Conservation (phyloP, 129 eudicot species). For the Centella asiatica region DNA sequence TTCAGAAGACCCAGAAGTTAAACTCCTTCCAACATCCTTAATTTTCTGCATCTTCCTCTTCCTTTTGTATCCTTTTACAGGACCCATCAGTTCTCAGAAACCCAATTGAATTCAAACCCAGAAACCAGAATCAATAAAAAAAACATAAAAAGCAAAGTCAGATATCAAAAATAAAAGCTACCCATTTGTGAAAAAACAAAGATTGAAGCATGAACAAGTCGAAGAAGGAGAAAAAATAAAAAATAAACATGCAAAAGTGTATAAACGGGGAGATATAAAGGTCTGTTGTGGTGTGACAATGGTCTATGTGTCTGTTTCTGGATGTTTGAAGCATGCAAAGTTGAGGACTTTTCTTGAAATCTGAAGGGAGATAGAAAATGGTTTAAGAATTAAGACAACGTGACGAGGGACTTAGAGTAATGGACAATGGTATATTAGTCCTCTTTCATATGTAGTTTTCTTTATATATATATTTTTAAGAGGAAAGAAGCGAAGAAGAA, state of each 20-base stretch:
- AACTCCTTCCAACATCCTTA: constrained; percentile 14
- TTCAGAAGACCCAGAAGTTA: constrained; percentile 30
- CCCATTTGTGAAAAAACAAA: constrained; percentile 7
- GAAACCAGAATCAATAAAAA: constrained; percentile 11
- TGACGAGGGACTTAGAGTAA: too few species aligned
- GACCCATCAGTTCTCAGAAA: constrained; percentile 28
- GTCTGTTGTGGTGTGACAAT: not conserved
- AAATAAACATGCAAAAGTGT: constrained; percentile 14
- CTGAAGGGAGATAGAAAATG: not conserved
- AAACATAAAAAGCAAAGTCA: not conserved
- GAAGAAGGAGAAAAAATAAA: not conserved
- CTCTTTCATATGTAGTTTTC: too few species aligned
- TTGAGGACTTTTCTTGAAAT: not conserved
- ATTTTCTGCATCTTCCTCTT: constrained; percentile 30
- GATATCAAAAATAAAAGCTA: constrained; percentile 9
- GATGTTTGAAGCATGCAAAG: constrained; percentile 21
- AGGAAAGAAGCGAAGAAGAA: too few species aligned
- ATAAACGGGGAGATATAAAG: not conserved
- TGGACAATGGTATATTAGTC: too few species aligned
- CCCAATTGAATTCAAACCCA: constrained; percentile 28
- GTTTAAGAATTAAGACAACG: too few species aligned
- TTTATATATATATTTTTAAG: too few species aligned
- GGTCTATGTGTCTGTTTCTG: constrained; percentile 1
- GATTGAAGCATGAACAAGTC: constrained; percentile 4
- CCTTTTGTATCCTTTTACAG: constrained; percentile 38